Evolutionary conservation across 192 early-diverging fungal species (phyloP), one percentile per base, ranked within the genome.

Genomic region (Coemansia javaensis): DNA sequence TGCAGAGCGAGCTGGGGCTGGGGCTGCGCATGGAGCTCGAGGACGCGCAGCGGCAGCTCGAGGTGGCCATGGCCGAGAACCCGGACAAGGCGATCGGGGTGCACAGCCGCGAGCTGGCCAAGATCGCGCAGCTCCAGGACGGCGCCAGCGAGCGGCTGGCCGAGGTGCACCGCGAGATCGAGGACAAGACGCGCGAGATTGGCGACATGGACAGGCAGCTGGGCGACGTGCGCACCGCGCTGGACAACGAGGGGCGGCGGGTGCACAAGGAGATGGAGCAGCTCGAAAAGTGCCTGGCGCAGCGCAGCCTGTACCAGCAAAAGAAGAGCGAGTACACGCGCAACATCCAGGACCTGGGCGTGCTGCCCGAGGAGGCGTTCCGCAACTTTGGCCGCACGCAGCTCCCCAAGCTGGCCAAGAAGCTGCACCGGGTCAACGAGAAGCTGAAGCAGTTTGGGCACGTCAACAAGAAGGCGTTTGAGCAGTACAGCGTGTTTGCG

Each of bases 391-490:
- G 25, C 11, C 69, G 69, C 14, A 25, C 83, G 78, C 77, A 75
- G 47, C 40, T 72, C 27, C 67, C 63, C 5, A 53, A 53, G 45
- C 56, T 86, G 43, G 57, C 84, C 32, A 83, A 77, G 53, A 69
- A 77, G 46, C 73, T 89, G 42, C 83, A 94, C 59, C 79, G 78
- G 44, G 80, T 85, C 18, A 93, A 93, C 63, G 93, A 94, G 52
- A 78, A 71, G 23, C 74, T 99, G 22, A 89, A 92, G 46, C 85
- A 87, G 70, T 97, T 86, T 56, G 81, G 82, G 13, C 94, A 95
- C 51, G 91, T 99, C 48, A 99, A 99, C 80, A 99, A 95, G 61
- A 94, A 96, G 68, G 96, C 96, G 0, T 92, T 93, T 72, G 96
- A 99, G 77, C 96, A 99, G 75, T 97, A 90, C 57, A 82, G 68